Base-by-base conservation (phyloP, 1,284 basidiomycete genomes). In the Malassezia furfur region DNA sequence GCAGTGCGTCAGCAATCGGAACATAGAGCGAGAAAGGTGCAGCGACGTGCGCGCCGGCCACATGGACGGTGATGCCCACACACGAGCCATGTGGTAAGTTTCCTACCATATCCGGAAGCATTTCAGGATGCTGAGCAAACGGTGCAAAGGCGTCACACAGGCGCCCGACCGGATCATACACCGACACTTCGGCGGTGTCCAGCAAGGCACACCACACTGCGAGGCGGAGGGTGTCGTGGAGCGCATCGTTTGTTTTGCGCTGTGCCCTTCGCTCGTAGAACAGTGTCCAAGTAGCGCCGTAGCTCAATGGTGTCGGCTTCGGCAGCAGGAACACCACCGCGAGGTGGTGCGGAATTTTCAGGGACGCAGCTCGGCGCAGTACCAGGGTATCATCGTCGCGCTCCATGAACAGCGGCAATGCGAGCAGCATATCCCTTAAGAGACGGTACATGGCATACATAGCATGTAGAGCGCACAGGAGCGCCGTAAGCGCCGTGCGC, bases 281-380 rank as follows among this genome's bases (percentile, higher is more conserved):
- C 15, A 15, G 11, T 21, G 12, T 43, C 40, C 40, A 43, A 2
- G 17, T 17, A 11, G 21, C 40, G 21, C 40, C 17, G 6, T 14
- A 15, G 17, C 22, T 25, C 9, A 8, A 14, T 11, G 32, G 9
- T 2, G 32, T 2, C 19, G 3, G 6, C 19, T 5, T 25, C 30
- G 21, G 14, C 19, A 49, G 30, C 15, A 9, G 22, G 22, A 57
- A 57, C 5, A 52, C 44, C 2, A 57, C 49, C 19, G 54, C 54
- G 11, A 52, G 14, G 22, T 57, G 54, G 10, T 14, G 30, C 19
- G 54, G 54, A 15, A 38, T 21, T 7, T n/a, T 25, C 5, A 41
- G 32, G n/a, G 15, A 9, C 25, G 15, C 9, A 11, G 9, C 11
- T 21, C 17, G n/a, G 11, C 19, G 10, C 34, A 19, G 34, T 7